Base-by-base conservation (phyloP, 2,329 filamentous ascomycete genomes). In the Hortaea sp. region DNA sequence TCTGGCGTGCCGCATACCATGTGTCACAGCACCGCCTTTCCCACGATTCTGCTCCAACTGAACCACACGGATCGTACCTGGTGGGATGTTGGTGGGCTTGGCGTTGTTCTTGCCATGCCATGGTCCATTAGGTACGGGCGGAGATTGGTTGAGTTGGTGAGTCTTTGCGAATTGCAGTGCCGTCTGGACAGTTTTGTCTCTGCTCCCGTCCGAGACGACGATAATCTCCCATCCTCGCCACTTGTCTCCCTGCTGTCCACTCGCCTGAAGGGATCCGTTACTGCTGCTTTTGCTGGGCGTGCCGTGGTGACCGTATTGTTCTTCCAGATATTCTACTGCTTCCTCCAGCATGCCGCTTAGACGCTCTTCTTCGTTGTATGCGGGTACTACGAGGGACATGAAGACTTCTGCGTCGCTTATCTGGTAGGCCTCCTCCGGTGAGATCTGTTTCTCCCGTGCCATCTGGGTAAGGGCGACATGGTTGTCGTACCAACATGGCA, bases 1-100 rank as follows among this genome's bases (percentile, higher is more conserved):
- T 40, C 92, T 76, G 5, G 86, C 88, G 69, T 98, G 92, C 34
- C 92, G 78, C 74, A 98, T 84, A 6, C 92, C 92, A 66, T 98
- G 92, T 3, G 88, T 94, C 35, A 97, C 92, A 6, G 88, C 87
- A 20, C 92, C 92, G 44, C 92, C 92, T 68, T 98, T 98, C 50
- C 92, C 92, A 50, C 92, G 77, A 65, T 98, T 98, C 65, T 79
- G 71, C 51, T 81, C 79, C 44, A 98, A 71, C 5, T 76, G 79
- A 42, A 95, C 78, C 10, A 98, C 80, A 7, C 92, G 78, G 48
- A 98, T 76, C 39, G 86, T 77, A 47, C 90, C 88, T 53, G 90
- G 81, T 20, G 87, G 76, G 27, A 78, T 78, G 49, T 73, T 74
- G n/a, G 66, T 69, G 4, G 75, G 71, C 35, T 62, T 60, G 3